Evolutionary conservation across 2,329 filamentous ascomycete genomes (phyloP).

Genomic region (Diaporthe sp.): DNA sequence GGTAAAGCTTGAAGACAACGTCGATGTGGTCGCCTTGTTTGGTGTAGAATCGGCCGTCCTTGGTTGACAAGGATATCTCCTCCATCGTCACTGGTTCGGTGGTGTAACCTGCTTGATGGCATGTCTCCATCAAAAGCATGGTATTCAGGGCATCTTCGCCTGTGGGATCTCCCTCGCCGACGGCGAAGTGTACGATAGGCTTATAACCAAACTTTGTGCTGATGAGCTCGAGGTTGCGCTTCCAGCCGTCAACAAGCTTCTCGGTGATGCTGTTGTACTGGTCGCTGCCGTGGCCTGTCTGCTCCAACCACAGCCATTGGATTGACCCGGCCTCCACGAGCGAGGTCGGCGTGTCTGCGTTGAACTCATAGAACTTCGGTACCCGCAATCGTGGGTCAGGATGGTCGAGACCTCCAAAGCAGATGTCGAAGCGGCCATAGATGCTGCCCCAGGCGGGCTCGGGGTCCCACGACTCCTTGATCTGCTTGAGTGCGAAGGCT

Average conservation of each 20-base stretch:
- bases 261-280: conserved; percentile 34
- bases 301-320: conserved; percentile 40
- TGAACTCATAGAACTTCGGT: conserved; percentile 40
- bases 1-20: conserved; percentile 40
- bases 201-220: neutral
- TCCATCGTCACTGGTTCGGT: neutral
- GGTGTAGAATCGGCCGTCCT: conserved; percentile 40
- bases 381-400: conserved; percentile 24
- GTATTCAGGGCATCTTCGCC: conserved; percentile 8
- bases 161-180: neutral
- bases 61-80: neutral
- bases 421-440: conserved; percentile 39
- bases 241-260: conserved; percentile 33
- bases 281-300: conserved; percentile 37
- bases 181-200: neutral
- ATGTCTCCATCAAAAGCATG: conserved; percentile 5
- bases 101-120: conserved; percentile 1
- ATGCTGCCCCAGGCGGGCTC: conserved; percentile 40
- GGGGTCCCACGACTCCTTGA: conserved; percentile 30
- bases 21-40: conserved; percentile 29
- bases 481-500: conserved; percentile 33
- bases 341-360: conserved; percentile 39
- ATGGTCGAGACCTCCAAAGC: conserved; percentile 38
- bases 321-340: conserved; percentile 27
- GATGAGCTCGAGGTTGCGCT: conserved; percentile 34